Percentiles rank a stretch among this genome's conserved stretches.
phyloP scores from a whole-genome alignment of 1,284 basidiomycete genomes.

The Ceratobasidium sp. region DNA sequence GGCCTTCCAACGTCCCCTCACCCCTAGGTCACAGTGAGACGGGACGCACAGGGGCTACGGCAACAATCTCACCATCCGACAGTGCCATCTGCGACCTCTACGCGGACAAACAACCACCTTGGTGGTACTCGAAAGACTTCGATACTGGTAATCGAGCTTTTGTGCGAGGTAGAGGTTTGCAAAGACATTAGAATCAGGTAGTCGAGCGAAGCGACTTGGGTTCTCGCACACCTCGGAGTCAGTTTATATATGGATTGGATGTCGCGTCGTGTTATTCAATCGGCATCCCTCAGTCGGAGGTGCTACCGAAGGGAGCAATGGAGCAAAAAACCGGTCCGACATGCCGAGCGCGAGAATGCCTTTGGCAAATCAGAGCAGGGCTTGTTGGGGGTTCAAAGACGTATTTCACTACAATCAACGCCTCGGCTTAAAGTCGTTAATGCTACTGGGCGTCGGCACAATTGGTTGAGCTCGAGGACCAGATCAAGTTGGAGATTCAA shows the following conservation, averaged over 20 bases:
- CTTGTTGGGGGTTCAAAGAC: not conserved
- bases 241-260: slow-evolving; percentile 18
- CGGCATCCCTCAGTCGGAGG: slow-evolving; percentile 2
- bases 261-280: slow-evolving; percentile 11
- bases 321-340: slow-evolving; percentile 24
- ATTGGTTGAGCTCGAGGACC: not conserved
- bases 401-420: not conserved
- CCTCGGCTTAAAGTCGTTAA: not conserved
- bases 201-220: not conserved
- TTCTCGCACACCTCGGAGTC: not conserved
- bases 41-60: slow-evolving; percentile 53
- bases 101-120: slow-evolving; percentile 80
- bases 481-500: not conserved
- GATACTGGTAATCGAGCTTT: slow-evolving; percentile 41
- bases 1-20: slow-evolving; percentile 74
- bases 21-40: slow-evolving; percentile 56
- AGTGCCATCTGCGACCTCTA: slow-evolving; percentile 74
- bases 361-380: not conserved
- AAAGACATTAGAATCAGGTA: slow-evolving; percentile 23
- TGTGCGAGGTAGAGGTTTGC: slow-evolving; percentile 39
- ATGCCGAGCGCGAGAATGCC: not conserved
- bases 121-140: slow-evolving; percentile 75
- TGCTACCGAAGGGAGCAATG: slow-evolving; percentile 25
- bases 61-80: slow-evolving; percentile 71
- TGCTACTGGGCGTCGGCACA: not conserved